Evolutionary conservation across 108 stramenopile species (phyloP).

Genomic region (Nannochloropsis oceanica): DNA sequence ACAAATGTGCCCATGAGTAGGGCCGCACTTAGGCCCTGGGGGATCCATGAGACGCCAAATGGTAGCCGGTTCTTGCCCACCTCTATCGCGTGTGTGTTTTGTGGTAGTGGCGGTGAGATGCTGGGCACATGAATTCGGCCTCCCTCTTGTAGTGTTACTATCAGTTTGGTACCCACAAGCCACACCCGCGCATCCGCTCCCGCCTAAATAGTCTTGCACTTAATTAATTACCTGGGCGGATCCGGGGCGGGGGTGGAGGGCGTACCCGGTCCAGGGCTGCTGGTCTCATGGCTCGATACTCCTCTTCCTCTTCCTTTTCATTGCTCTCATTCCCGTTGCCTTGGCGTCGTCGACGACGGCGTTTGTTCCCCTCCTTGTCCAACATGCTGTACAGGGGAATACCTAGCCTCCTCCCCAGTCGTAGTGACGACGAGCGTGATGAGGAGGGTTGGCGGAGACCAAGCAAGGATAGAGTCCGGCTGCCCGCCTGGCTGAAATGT

Average conservation of each 20-base stretch:
- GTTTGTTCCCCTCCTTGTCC: neutral
- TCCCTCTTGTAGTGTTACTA: no score
- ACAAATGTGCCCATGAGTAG: conserved; percentile 76
- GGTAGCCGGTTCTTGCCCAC: neutral
- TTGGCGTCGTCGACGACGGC: neutral
- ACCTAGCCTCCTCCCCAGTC: no score
- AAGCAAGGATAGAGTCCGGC: no score
- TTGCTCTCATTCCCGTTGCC: neutral
- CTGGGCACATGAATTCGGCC: no score
- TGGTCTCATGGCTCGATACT: neutral
- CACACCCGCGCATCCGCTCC: no score
- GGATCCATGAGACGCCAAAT: neutral
- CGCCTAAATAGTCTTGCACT: no score
- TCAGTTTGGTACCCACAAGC: no score
- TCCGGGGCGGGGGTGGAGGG: neutral
- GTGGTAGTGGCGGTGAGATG: no score
- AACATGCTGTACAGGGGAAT: neutral
- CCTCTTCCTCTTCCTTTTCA: neutral
- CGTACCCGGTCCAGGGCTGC: neutral
- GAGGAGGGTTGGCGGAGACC: no score
- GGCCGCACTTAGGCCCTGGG: conserved; percentile 37
- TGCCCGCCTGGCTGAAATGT: no score
- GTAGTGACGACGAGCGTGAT: no score
- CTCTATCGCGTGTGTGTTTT: neutral
- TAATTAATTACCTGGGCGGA: neutral